Evolutionary conservation across 75 land plant genomes (phyloP), one percentile per base, ranked within the genome.

Genomic region (Picea sitchensis): DNA sequence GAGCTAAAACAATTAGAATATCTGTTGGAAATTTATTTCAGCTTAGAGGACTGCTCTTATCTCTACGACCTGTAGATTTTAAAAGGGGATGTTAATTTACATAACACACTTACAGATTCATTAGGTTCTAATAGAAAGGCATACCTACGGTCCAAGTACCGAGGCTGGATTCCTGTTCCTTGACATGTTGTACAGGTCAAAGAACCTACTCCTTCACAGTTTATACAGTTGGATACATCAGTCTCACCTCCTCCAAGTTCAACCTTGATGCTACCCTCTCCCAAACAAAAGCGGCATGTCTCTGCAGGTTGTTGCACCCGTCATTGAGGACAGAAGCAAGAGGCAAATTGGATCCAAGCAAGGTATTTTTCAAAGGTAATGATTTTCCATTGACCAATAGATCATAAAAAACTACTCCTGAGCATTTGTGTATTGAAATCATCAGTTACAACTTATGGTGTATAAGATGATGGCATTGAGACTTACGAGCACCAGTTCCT

Each of bases 101-200:
- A 75, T 44, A 26, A 75, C 76, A 13, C 60, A 21, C 31, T 12
- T 3, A 51, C 14, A 51, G 76, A 75, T 51, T 41, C 13, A 76
- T 58, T 58, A 76, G 68, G 59, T 18, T 7, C 1, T 76, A 30
- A 59, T 76, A 54, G 11, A 58, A 32, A 15, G 15, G 65, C 36
- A 58, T 82, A 89, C 97, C 99, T 95, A 73, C 99, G 90, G 80
- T 96, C 99, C 60, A 96, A 90, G 86, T 92, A 96, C 1, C 99
- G 88, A 77, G 99, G 99, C 78, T 96, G 99, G 72, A 96, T 86
- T 3, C 99, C 99, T 58, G 83, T 72, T 73, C 99, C 99, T 82
- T 96, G 99, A 76, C 99, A 96, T 26, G 99, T 96, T 3, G 99
- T 96, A 83, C 99, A 96, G 58, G 98, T 92, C 64, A 96, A 78